Percentiles rank a stretch among this genome's conserved stretches.
Conservation (phyloP, 495 filamentous ascomycete species). For the Symbiotaphrina buchneri region DNA sequence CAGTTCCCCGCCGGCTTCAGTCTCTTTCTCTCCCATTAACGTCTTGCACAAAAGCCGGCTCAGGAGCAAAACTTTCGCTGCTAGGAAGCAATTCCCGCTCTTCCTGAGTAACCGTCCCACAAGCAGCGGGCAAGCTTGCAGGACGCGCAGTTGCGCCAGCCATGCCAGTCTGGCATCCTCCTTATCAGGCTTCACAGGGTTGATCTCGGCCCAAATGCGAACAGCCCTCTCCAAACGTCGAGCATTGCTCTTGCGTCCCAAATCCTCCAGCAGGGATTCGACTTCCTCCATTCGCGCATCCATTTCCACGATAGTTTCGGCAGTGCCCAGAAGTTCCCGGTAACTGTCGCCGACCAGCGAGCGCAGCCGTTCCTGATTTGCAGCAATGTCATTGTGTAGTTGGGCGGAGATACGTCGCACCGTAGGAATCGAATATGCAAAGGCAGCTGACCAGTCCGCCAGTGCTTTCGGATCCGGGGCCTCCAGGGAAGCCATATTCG, state of each 20-base stretch:
- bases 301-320: constrained; percentile 83
- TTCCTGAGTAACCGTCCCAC: constrained; percentile 32
- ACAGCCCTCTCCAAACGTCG: constrained; percentile 44
- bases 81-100: constrained; percentile 35
- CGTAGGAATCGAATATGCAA: constrained; percentile 38
- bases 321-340: constrained; percentile 77
- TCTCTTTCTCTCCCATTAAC: constrained; percentile 25
- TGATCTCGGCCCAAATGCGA: constrained; percentile 35
- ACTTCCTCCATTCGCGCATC: constrained; percentile 50
- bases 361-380: constrained; percentile 73
- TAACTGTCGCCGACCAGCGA: constrained; percentile 87
- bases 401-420: constrained; percentile 40
- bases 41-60: constrained; percentile 47
- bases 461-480: constrained; percentile 35
- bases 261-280: constrained; percentile 41
- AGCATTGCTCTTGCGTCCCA: constrained; percentile 62
- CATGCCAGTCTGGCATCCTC: constrained; percentile 10
- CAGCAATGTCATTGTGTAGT: constrained; percentile 41
- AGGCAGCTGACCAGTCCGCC: constrained; percentile 43
- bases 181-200: constrained; percentile 9
- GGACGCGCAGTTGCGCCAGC: constrained; percentile 28
- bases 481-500: no score
- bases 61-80: constrained; percentile 65
- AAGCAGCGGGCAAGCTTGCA: constrained; percentile 31
- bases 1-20: constrained; percentile 27